Conservation (phyloP, 768 basidiomycete genomes). For the Suillus lakei region DNA sequence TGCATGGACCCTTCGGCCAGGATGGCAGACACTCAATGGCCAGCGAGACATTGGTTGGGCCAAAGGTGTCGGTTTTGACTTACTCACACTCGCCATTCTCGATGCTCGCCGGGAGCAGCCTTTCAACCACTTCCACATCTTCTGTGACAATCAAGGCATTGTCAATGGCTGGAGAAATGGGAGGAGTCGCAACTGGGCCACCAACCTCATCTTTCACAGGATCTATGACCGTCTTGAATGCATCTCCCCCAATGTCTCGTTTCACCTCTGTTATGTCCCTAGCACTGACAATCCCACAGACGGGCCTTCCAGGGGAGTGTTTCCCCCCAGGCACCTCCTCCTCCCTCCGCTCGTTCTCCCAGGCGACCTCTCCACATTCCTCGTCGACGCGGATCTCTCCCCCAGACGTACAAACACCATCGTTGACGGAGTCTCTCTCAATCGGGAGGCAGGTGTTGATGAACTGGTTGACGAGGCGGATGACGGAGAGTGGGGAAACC, state of each 20-base stretch:
- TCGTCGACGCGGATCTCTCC: neutral
- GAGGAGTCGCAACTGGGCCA: constrained; percentile 20
- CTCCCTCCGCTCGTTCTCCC: constrained; percentile 40
- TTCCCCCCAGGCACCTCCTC: constrained; percentile 16
- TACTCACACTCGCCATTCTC: constrained; percentile 35
- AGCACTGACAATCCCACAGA: neutral
- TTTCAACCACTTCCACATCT: neutral
- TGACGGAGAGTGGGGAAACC: neutral
- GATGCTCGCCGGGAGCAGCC: neutral
- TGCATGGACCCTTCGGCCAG: constrained; percentile 35
- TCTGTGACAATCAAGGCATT: constrained; percentile 37
- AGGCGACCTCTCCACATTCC: constrained; percentile 10
- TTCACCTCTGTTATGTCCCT: neutral
- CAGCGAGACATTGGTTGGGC: constrained; percentile 50
- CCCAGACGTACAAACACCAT: no score
- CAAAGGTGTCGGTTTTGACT: constrained; percentile 48
- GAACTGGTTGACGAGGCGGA: neutral
- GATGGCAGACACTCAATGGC: constrained; percentile 29
- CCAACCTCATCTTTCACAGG: constrained; percentile 33
- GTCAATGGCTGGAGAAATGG: constrained; percentile 42
- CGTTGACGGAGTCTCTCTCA: no score
- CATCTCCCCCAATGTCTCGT: constrained; percentile 8
- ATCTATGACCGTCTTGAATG: constrained; percentile 10
- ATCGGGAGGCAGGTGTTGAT: neutral
- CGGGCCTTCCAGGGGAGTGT: neutral